Evolutionary conservation across 306 rosid species (phyloP), one percentile per base, ranked within the genome.

Genomic region (Sindora glabra): DNA sequence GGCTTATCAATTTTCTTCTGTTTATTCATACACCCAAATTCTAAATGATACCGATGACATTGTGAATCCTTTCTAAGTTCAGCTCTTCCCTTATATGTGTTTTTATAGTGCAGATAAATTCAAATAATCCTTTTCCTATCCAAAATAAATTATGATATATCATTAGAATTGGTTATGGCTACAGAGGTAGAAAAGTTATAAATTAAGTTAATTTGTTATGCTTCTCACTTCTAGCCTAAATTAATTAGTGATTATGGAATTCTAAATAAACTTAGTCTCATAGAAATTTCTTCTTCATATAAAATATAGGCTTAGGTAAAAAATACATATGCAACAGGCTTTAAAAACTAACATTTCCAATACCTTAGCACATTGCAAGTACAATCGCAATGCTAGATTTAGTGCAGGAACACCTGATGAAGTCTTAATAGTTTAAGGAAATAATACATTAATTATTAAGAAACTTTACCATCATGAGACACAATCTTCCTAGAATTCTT

Each of bases 321-420:
- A 74, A 94, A 86, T 69, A 89, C 99, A 26, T 94, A 94, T 3
- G 99, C 99, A 56, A 94, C 86, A 22, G 97, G 99, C 56, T 94
- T 97, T 69, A 94, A 59, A 14, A 37, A 46, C 52, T 89, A 95
- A 69, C 81, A 82, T 49, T 50, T 22, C 39, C 67, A 26, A 47
- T 81, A 94, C 99, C 99, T 94, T 97, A 56, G 99, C 99, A 79
- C 99, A 94, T 73, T 89, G 96, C 83, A 94, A 68, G 76, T 87
- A 94, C 75, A 94, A 62, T 62, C 85, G 87, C 56, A 94, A 74
- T 6, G 97, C 96, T 62, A 89, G 72, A 62, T 94, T 95, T 54
- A 95, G 94, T 11, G 83, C 86, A 9, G 90, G 89, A 59, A 89
- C 86, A 69, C 71, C 81, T 40, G 79, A 73, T 44, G 89, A 77